Conservation (phyloP, 768 basidiomycete genomes). For the Psilocybe cyanescens region DNA sequence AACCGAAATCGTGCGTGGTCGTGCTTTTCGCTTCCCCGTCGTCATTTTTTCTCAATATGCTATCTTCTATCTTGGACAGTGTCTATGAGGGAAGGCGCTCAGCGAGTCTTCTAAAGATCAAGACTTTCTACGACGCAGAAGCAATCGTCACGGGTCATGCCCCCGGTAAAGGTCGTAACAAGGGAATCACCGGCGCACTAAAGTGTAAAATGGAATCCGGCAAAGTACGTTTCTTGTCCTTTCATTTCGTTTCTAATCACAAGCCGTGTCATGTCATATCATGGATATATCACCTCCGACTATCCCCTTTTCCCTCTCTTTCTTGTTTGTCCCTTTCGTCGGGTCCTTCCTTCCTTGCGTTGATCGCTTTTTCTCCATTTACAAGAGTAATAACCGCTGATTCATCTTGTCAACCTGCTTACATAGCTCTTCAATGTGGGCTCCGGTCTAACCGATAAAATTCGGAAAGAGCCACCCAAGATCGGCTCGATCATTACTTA, state of each 20-base stretch:
- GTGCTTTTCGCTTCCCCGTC: neutral
- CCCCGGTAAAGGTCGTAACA: slow-evolving; percentile 52
- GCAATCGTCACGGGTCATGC: slow-evolving; percentile 62
- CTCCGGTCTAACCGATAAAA: slow-evolving; percentile 56
- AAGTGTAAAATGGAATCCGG: slow-evolving; percentile 65
- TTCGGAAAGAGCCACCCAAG: slow-evolving; percentile 56
- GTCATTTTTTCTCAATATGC: too few species aligned
- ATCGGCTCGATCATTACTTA: slow-evolving; percentile 59
- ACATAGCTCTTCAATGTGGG: slow-evolving; percentile 58
- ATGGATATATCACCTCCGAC: neutral
- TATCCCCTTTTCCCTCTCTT: neutral
- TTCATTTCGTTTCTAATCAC: neutral
- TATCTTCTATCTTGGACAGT: slow-evolving; percentile 24
- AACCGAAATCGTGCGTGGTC: slow-evolving; percentile 47
- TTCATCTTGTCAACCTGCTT: neutral
- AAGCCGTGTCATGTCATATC: neutral
- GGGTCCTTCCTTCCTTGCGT: neutral
- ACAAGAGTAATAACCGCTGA: neutral
- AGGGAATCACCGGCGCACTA: slow-evolving; percentile 51
- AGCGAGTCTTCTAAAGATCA: slow-evolving; percentile 55
- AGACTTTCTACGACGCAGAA: slow-evolving; percentile 68
- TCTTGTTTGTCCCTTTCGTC: neutral
- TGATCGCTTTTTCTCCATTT: neutral
- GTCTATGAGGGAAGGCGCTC: slow-evolving; percentile 55
- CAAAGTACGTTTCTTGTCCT: slow-evolving; percentile 42